Base-by-base conservation (phyloP, 108 stramenopile genomes). In the Cyclotella choctawhatcheeana region DNA sequence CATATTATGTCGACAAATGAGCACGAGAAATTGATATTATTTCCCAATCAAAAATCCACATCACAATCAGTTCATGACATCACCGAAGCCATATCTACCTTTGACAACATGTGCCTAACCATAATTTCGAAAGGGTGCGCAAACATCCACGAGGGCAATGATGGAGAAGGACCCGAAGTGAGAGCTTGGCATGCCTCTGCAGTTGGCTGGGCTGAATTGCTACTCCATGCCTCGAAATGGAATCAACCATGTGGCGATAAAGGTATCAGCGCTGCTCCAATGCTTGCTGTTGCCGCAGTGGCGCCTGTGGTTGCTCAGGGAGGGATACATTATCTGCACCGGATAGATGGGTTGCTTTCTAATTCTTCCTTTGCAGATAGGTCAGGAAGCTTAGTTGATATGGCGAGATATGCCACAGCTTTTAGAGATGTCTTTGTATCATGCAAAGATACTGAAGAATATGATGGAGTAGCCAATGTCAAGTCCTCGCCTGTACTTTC, bases 221-320 rank as follows among this genome's bases (percentile, higher is more conserved):
- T 94, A 21, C 25, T 74, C 18, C 84, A 82, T 63, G 79, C 88
- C 24, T 53, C 58, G 16, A 27, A 77, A 18, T 93, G 92, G 89
- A 88, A 87, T 82, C 13, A 31, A 29, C 25, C 25, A 18, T 17
- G 25, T 14, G 22, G 5, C 21, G 44, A 31, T 4, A 70, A 62
- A 14, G 31, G n/a, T 37, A 13, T 29, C 20, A 71, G 40, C 14
- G 27, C 77, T 0, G 72, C 87, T 1, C 93, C 93, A 16, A 91
- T 94, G 93, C 55, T 94, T 67, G 86, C 77, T 1, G 85, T 88
- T 31, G 86, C 81, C 6, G 88, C 87, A 1, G 88, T 94, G 12
- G 87, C 88, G 43, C 90, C 93, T 6, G 48, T 94, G 48, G 65
- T 91, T 58, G 88, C 84, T 17, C 86, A 90, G 60, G 82, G 85